Evolutionary conservation across 805 yeast genomes (phyloP), one percentile per base, ranked within the genome.

Genomic region (Yarrowia divulgata): DNA sequence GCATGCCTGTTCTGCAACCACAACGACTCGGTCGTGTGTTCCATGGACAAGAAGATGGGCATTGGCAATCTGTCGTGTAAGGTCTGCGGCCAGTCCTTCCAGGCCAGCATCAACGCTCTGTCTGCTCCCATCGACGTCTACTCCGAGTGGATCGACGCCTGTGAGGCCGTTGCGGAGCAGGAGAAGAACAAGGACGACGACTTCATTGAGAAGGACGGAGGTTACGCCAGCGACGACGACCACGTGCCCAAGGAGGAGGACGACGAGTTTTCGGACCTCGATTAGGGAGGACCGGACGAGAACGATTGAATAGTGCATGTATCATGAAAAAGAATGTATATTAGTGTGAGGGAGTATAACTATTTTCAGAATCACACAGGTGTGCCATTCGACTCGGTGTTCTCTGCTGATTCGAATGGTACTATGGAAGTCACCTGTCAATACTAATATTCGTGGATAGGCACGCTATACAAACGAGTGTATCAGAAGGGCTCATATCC

Each of bases 91-190:
- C 98, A 93, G 78, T 85, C 87, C 46, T 94, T 95, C 82, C 98
- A 93, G 78, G 87, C 97, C 4, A 87, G 93, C 58, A 91, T 93
- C 73, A 91, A 91, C 77, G 86, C 91, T 3, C 81, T 90, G 66
- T 79, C 83, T 9, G 97, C 91, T 70, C 97, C 99, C 0, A 93
- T 94, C 50, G 99, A 94, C 79, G 90, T 94, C 16, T 94, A 94
- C 77, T 89, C 97, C 62, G 98, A 94, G 78, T 94, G 99, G 99
- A 92, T 92, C 67, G 99, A 94, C 81, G 98, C 98, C 0, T 90
- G 94, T 79, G 96, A 90, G 75, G 92, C 90, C 42, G 89, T 90
- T 67, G 95, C 94, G 0, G 91, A 90, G 73, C 91, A 89, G 81
- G 70, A 70, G 45, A 50, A 74, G 35, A 67, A 67, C 46, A 63